Percentiles rank a stretch among this genome's conserved stretches.
These are phyloP conservation scores for Globisporangium mamillatum DNA, from an alignment of 352 stramenopile species.

Conservation along the genomic window DNA sequence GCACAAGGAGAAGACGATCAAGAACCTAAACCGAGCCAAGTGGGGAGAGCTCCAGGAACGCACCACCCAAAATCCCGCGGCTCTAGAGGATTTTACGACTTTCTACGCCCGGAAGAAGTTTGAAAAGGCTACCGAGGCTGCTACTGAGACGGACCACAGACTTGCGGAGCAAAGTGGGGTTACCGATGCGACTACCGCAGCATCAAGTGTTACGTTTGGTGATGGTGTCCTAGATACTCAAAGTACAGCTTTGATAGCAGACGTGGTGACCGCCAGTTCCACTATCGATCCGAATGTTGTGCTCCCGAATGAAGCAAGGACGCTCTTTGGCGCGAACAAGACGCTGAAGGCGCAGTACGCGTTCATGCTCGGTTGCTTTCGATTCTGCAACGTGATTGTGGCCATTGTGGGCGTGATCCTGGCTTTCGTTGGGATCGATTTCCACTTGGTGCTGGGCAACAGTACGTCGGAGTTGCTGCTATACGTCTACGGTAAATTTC, in stretches of 20 bases:
- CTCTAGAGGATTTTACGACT: constrained; percentile 51
- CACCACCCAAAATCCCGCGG: constrained; percentile 23
- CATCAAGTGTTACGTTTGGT: neutral
- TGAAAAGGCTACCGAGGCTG: constrained; percentile 6
- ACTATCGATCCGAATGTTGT: constrained; percentile 15
- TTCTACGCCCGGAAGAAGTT: constrained; percentile 39
- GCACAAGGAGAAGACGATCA: constrained; percentile 57
- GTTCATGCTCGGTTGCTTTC: constrained; percentile 29
- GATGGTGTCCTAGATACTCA: neutral
- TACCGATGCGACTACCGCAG: neutral
- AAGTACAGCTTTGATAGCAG: constrained; percentile 2
- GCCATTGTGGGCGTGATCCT: constrained; percentile 39
- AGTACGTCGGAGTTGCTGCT: constrained; percentile 49
- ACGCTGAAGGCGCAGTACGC: constrained; percentile 35
- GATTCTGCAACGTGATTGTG: constrained; percentile 32
- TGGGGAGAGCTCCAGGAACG: constrained; percentile 60
- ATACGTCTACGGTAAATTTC: constrained; percentile 39
- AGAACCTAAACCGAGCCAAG: constrained; percentile 57
- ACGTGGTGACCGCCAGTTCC: neutral
- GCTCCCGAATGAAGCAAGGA: constrained; percentile 39
- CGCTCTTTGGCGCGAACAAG: constrained; percentile 42
- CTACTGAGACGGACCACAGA: neutral
- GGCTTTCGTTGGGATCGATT: constrained; percentile 45
- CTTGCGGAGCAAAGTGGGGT: constrained; percentile 7
- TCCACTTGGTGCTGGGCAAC: constrained; percentile 49